phyloP scores from a whole-genome alignment of 345 rosid genomes.

The Draba incana region DNA sequence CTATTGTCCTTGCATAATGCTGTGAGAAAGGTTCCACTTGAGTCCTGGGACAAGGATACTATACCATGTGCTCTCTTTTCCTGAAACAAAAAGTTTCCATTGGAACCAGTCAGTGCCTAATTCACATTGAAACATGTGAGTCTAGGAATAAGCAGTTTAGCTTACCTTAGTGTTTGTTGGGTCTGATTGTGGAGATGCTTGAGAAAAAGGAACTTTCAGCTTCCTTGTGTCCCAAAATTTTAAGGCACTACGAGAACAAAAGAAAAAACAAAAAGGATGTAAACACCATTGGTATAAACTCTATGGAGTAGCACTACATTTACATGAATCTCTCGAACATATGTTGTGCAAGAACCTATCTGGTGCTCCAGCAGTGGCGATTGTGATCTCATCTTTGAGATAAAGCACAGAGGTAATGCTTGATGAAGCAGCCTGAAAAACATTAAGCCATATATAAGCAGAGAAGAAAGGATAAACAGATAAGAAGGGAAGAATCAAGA shows the following conservation, averaged over 20 bases:
- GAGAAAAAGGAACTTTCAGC: conserved; percentile 61
- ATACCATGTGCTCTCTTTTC: conserved; percentile 71
- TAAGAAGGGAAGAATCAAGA: conserved; percentile 8
- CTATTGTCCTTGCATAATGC: conserved; percentile 95
- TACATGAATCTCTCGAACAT: neutral
- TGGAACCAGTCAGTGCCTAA: neutral
- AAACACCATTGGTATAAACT: conserved; percentile 10
- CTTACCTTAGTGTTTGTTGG: conserved; percentile 59
- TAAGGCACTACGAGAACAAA: conserved; percentile 52
- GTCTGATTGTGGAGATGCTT: conserved; percentile 63
- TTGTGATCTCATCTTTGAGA: conserved; percentile 78
- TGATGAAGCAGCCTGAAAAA: conserved; percentile 71
- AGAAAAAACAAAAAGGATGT: conserved; percentile 17
- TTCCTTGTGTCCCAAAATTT: conserved; percentile 93
- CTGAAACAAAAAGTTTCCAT: conserved; percentile 48
- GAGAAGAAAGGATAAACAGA: conserved; percentile 7
- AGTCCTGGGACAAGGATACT: conserved; percentile 89
- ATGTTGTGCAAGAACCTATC: conserved; percentile 58
- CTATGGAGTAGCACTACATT: neutral
- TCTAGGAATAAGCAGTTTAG: neutral
- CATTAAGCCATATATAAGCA: conserved; percentile 33
- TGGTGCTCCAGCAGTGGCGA: conserved; percentile 90
- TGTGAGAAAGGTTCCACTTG: conserved; percentile 68
- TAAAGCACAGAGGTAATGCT: conserved; percentile 92
- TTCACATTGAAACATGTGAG: neutral